phyloP scores from a whole-genome alignment of 179 eudicot genomes.

The Beta corolliflora region DNA sequence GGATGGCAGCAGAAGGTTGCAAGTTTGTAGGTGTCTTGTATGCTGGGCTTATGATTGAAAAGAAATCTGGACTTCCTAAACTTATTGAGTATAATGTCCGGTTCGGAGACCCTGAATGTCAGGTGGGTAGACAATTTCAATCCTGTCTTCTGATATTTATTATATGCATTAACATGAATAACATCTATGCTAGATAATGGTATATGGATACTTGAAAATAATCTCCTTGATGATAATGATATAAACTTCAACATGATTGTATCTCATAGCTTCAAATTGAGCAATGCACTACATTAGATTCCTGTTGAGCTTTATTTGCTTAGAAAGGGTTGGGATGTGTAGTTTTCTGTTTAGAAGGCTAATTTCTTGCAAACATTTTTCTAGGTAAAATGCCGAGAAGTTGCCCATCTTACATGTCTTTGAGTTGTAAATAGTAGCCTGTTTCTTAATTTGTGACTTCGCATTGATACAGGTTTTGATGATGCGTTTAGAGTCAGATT shows the following conservation, averaged over 20 bases:
- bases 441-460: neutral
- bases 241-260: neutral
- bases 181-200: neutral
- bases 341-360: neutral
- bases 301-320: neutral
- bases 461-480: constrained; percentile 61
- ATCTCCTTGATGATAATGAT: neutral
- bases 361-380: neutral
- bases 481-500: constrained; percentile 92
- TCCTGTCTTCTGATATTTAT: neutral
- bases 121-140: constrained; percentile 50
- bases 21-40: constrained; percentile 91
- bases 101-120: constrained; percentile 98
- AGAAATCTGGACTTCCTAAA: constrained; percentile 88
- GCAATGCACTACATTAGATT: neutral
- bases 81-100: constrained; percentile 93
- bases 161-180: neutral
- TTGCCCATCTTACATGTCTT: neutral
- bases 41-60: constrained; percentile 97
- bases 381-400: neutral
- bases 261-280: constrained; percentile 2
- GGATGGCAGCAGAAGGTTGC: constrained; percentile 90
- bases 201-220: neutral
- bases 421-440: neutral
- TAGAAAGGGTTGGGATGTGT: neutral